Conservation (phyloP, 2,329 filamentous ascomycete genomes). For the Paecilomyces variotii region DNA sequence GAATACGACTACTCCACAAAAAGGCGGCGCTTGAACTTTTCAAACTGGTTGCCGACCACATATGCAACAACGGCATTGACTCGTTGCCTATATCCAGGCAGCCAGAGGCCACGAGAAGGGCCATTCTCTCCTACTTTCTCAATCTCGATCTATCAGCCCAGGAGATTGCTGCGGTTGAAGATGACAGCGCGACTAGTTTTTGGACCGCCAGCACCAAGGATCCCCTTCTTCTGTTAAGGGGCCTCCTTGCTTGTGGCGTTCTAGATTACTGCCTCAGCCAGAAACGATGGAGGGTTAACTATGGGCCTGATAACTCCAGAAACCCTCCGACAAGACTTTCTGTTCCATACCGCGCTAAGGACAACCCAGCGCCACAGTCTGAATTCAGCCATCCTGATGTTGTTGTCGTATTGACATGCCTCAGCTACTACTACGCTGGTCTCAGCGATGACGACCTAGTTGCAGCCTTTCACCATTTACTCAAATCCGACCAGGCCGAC, state of each 20-base stretch:
- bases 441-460: conserved; percentile 45
- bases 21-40: conserved; percentile 27
- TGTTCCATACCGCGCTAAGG: conserved; percentile 55
- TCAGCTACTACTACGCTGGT: conserved; percentile 52
- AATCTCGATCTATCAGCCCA: conserved; percentile 17
- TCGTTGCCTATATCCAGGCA: conserved; percentile 39
- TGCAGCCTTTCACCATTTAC: conserved; percentile 39
- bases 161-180: conserved; percentile 31
- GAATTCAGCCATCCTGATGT: conserved; percentile 59
- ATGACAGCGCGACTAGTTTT: too few species aligned
- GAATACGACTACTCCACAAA: conserved; percentile 40
- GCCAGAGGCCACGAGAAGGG: conserved; percentile 16
- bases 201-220: conserved; percentile 18
- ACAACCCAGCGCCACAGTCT: conserved; percentile 45
- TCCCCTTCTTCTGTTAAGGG: conserved; percentile 22
- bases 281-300: conserved; percentile 60
- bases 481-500: conserved; percentile 44
- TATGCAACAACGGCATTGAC: conserved; percentile 39
- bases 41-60: conserved; percentile 15
- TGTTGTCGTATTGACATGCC: conserved; percentile 47
- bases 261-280: conserved; percentile 45
- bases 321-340: conserved; percentile 44
- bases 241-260: conserved; percentile 50
- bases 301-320: conserved; percentile 45
- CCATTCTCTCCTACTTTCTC: conserved; percentile 41